Evolutionary conservation across 805 yeast species (phyloP).

Genomic region (Geotrichum ghanense): DNA sequence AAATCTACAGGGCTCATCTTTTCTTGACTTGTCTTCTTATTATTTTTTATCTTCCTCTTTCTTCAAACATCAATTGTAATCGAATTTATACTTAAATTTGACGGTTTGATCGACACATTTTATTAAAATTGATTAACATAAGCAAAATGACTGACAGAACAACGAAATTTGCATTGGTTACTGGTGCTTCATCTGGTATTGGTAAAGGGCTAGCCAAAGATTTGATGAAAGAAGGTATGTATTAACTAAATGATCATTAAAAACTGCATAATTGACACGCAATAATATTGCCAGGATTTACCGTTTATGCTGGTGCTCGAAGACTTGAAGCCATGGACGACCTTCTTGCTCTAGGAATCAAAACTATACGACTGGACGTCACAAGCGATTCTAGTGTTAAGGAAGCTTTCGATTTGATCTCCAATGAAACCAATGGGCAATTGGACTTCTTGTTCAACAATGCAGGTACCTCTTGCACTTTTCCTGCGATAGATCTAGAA

Average conservation of each 20-base stretch:
- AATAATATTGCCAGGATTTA: conserved; percentile 6
- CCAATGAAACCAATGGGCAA: conserved; percentile 31
- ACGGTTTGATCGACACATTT: too few relatives aligned
- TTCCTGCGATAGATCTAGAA: conserved; percentile 56
- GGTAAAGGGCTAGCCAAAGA: conserved; percentile 13
- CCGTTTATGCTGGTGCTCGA: conserved; percentile 69
- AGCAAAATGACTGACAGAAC: too few relatives aligned
- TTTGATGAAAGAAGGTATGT: conserved; percentile 3
- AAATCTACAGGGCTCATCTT: too few relatives aligned
- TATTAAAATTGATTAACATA: too few relatives aligned
- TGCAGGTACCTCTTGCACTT: conserved; percentile 67
- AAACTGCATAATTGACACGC: background rate
- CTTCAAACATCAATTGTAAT: too few relatives aligned
- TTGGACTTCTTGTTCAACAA: conserved; percentile 54
- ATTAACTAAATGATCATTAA: background rate
- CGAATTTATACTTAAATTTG: too few relatives aligned
- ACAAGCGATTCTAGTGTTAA: conserved; percentile 35
- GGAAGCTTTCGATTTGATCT: conserved; percentile 26
- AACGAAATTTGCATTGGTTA: conserved; percentile 7
- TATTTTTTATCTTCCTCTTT: too few relatives aligned
- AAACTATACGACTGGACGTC: conserved; percentile 46
- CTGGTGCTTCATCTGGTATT: conserved; percentile 14
- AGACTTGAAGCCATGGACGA: conserved; percentile 49
- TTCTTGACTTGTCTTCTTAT: too few relatives aligned
- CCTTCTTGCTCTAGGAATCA: conserved; percentile 32